Base-by-base conservation (phyloP, 2,329 filamentous ascomycete genomes). In the Clarireedia hainanense region DNA sequence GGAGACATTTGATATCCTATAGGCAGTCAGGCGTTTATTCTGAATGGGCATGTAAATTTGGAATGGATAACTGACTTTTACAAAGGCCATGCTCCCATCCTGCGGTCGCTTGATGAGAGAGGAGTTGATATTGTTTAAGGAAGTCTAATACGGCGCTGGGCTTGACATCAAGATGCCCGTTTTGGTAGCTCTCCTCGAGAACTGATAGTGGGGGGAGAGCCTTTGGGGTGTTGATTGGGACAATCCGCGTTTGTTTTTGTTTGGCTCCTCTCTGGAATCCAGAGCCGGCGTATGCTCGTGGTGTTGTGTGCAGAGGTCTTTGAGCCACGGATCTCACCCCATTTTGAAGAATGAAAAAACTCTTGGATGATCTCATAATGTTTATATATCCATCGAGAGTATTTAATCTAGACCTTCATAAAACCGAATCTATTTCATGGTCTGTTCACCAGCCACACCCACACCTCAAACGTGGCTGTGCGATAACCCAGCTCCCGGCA, bases 81-180 rank as follows among this genome's bases (percentile, higher is more conserved):
- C 61, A 65, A 34, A 68, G 39, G 23, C 56, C 60, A 50, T 54
- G 50, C 49, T 64, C 58, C 62, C 61, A 64, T 14, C 58, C 53
- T 12, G 24, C 15, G 37, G 17, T 51, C 17, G 53, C 12, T 1
- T 26, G 50, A 34, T 34, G 26, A 15, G 39, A 15, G 15, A 36
- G 20, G 43, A 6, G 53, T 42, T 24, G 54, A 50, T 45, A 64
- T 65, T 46, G 49, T 39, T 57, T 58, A 4, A 69, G 54, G 39
- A 68, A 62, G n/a, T 63, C 58, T 17, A 65, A 34, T 5, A 61
- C 64, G 42, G 56, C 51, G 14, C 61, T 56, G 1, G 65, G 60
- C 7, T 63, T 56, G 12, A 69, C 48, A 7, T 52, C 47, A 23
- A 69, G 52, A 36, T 51, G 61, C 20, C 66, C 66, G 4, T 0